These are phyloP conservation scores for Lachnellula willkommii DNA, from an alignment of 2,329 filamentous ascomycete species.

Conservation along the genomic window DNA sequence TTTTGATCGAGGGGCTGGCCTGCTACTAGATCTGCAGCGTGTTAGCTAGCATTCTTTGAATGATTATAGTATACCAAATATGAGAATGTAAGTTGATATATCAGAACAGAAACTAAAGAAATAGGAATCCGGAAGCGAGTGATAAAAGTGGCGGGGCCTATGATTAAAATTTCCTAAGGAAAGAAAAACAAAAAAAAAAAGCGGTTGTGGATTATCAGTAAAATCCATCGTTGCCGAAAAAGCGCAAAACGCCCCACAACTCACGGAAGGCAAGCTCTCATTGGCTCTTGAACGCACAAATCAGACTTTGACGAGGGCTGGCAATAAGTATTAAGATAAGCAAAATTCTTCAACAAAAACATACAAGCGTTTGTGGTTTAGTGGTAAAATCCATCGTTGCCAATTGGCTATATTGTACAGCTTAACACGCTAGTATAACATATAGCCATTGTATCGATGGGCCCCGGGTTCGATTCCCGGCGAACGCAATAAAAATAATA, in stretches of 20 bases:
- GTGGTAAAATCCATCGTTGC: conserved; percentile 29
- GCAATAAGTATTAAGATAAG: conserved; percentile 7
- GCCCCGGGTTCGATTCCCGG: conserved; percentile 31
- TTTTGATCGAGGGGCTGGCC: conserved; percentile 76
- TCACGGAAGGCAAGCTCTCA: neutral
- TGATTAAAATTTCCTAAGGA: too few relatives aligned
- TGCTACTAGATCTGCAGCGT: conserved; percentile 57
- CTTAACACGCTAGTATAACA: neutral
- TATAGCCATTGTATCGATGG: conserved; percentile 17
- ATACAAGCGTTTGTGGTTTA: conserved; percentile 24
- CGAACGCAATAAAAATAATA: conserved; percentile 15
- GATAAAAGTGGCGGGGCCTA: too few relatives aligned
- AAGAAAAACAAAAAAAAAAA: neutral
- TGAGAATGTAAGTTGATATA: too few relatives aligned
- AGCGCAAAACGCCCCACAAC: neutral
- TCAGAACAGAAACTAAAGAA: too few relatives aligned
- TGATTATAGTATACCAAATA: neutral
- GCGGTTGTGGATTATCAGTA: conserved; percentile 28
- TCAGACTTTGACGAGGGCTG: neutral
- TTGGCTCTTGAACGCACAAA: neutral
- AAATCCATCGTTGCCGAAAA: conserved; percentile 26
- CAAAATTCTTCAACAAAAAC: neutral
- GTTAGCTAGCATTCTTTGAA: conserved; percentile 14
- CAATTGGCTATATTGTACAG: conserved; percentile 1
- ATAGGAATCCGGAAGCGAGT: too few relatives aligned